These are phyloP conservation scores for Penicillium rolfsii DNA, from an alignment of 2,329 filamentous ascomycete genomes.

Conservation along the genomic window DNA sequence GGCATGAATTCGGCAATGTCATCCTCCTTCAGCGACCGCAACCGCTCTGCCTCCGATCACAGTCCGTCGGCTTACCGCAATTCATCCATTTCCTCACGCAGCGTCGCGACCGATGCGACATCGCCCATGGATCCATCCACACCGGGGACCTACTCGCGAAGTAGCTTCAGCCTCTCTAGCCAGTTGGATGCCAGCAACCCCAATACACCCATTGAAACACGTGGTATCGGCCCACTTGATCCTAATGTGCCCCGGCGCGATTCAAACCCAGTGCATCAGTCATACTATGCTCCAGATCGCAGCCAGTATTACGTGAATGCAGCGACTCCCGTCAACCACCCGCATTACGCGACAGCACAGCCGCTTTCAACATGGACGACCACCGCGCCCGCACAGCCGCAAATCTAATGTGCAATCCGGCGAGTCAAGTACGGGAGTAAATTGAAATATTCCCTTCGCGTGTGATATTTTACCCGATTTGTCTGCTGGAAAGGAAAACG, in stretches of 20 bases:
- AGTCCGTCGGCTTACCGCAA: constrained; percentile 45
- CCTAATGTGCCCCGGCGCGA: constrained; percentile 41
- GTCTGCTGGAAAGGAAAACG: constrained; percentile 2
- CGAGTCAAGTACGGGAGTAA: neutral
- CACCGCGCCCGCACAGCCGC: constrained; percentile 42
- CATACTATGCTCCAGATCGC: constrained; percentile 41
- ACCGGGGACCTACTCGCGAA: constrained; percentile 41
- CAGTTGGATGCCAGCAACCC: constrained; percentile 35
- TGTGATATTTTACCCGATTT: neutral
- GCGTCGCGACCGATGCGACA: constrained; percentile 42
- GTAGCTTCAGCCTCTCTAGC: constrained; percentile 43
- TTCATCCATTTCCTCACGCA: constrained; percentile 45
- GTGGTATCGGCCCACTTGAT: constrained; percentile 38
- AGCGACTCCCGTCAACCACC: constrained; percentile 32
- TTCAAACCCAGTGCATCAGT: constrained; percentile 38
- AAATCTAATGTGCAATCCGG: constrained; percentile 35
- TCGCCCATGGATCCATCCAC: constrained; percentile 45
- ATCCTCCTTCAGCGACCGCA: constrained; percentile 41
- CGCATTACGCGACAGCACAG: constrained; percentile 38
- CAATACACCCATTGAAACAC: constrained; percentile 38
- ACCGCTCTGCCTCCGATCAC: constrained; percentile 42
- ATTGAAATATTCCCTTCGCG: neutral
- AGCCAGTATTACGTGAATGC: constrained; percentile 41
- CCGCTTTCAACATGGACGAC: constrained; percentile 44
- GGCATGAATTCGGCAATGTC: constrained; percentile 37